Evolutionary conservation across 192 early-diverging fungal genomes (phyloP).

Genomic region (Phlyctochytrium planicorne): DNA sequence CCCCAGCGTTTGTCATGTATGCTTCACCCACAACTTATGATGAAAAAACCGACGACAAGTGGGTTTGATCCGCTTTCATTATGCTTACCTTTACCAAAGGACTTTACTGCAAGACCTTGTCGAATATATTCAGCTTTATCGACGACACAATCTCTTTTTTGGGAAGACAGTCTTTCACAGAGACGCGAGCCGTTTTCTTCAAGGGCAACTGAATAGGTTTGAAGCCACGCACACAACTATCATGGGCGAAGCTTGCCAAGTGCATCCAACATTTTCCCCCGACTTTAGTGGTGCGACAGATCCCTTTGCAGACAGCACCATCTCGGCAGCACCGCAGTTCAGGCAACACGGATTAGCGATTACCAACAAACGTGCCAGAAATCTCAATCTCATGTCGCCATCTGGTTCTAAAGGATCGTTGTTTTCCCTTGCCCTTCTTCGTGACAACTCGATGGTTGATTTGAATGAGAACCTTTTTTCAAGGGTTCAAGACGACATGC

Average conservation of each 20-base stretch:
- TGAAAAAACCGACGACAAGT: constrained; percentile 1
- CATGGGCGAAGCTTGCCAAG: neutral
- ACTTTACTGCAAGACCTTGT: constrained; percentile 20
- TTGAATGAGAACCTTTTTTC: neutral
- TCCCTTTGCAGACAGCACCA: neutral
- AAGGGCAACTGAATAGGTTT: constrained; percentile 15
- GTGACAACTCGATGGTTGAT: neutral
- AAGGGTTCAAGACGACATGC: constrained; percentile 5
- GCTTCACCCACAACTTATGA: neutral
- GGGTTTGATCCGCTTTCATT: neutral
- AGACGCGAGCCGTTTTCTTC: constrained; percentile 12
- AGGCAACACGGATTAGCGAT: too few species aligned
- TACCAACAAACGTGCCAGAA: too few species aligned
- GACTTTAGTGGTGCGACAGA: too few species aligned
- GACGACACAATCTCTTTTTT: constrained; percentile 29
- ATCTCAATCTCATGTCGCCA: too few species aligned
- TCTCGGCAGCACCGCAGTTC: neutral
- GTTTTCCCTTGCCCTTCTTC: neutral
- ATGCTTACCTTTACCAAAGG: neutral
- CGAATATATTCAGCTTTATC: constrained; percentile 28
- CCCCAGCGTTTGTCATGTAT: constrained; percentile 10
- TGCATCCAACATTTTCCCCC: neutral
- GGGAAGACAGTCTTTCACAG: constrained; percentile 29
- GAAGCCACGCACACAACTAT: neutral
- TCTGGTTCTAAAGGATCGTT: neutral